Percentiles rank a stretch among this genome's conserved stretches.
Evolutionary conservation across 352 stramenopile genomes (phyloP).

Genomic region (Heterotrichella gracilis): DNA sequence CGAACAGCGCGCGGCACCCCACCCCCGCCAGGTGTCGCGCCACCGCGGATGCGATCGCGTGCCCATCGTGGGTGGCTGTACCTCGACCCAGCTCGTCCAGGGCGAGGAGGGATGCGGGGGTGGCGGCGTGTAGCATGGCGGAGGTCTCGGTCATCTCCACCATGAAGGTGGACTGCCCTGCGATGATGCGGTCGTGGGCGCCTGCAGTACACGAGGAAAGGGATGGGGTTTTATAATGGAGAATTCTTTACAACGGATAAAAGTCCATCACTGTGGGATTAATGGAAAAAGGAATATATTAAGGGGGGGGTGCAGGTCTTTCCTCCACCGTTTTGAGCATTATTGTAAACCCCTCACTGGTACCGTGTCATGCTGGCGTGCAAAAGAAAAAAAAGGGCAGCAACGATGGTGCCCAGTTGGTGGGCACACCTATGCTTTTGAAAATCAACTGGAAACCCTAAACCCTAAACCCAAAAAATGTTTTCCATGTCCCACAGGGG

Average conservation of each 20-base stretch:
- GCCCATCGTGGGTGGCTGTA: slow-evolving; percentile 90
- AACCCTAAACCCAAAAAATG: too few relatives aligned
- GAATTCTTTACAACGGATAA: background rate
- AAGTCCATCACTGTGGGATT: background rate
- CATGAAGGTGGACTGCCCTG: slow-evolving; percentile 95
- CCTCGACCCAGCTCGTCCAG: slow-evolving; percentile 88
- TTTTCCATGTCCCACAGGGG: too few relatives aligned
- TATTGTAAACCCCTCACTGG: too few relatives aligned
- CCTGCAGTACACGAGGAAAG: too few relatives aligned
- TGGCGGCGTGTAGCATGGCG: slow-evolving; percentile 72
- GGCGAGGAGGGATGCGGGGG: slow-evolving; percentile 67
- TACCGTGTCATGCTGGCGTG: too few relatives aligned
- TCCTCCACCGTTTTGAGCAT: too few relatives aligned
- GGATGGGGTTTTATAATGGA: too few relatives aligned
- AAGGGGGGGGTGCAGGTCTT: too few relatives aligned
- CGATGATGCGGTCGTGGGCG: slow-evolving; percentile 61
- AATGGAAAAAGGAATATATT: background rate
- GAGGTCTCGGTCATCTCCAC: slow-evolving; percentile 90
- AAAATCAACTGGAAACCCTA: too few relatives aligned
- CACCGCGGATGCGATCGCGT: slow-evolving; percentile 79
- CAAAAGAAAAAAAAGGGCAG: too few relatives aligned
- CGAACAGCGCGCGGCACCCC: slow-evolving; percentile 57
- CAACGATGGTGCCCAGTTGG: too few relatives aligned
- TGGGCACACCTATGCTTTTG: too few relatives aligned
- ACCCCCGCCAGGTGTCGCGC: slow-evolving; percentile 37